Evolutionary conservation across 352 stramenopile genomes (phyloP), one percentile per base, ranked within the genome.

Genomic region (Saprolegnia parasitica): DNA sequence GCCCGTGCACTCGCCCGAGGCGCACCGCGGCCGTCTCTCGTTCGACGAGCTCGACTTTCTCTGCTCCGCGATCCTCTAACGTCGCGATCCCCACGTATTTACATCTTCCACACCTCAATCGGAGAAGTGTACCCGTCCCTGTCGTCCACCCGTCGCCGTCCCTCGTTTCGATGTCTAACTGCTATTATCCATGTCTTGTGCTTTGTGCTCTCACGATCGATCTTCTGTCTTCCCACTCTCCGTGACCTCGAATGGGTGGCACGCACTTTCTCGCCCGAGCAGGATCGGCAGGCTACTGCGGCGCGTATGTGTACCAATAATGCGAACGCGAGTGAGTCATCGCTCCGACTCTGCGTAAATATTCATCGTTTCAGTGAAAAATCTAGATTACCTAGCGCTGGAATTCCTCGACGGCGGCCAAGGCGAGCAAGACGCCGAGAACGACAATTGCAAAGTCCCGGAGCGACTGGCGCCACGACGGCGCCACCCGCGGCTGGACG

Each of bases 31-130:
- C 18, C 65, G 65, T 56, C 76, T 94, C 35, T 93, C 86, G 56
- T 78, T 83, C 67, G 86, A 94, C 74, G 86, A 94, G 72, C 88
- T 94, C 67, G 86, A 91, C 75, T 94, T 94, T 70, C 65, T 94
- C 60, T 93, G 85, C 74, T 87, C 84, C 13, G 86, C 83, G 49
- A 89, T 94, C 65, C 76, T 94, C 46, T 70, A 70, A 47, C 20
- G 21, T 52, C 54, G 58, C 52, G 8, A 16, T 24, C 24, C 24
- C 52, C 24, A 29, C 24, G n/a, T 60, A 60, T 60, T 60, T 60
- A 60, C 11, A n/a, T 21, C 35, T 55, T 6, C 42, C 42, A 49
- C 42, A 49, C 42, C 42, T 49, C 52, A 35, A 60, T 60, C 52
- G 24, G 24, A 60, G 24, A 60, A 15, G 52, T 60, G 52, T 60